A percentile compares a stretch with the other conserved stretches of the same genome.
Evolutionary conservation across 2,329 filamentous ascomycete genomes (phyloP).

Genomic region (Westerdykella ornata): DNA sequence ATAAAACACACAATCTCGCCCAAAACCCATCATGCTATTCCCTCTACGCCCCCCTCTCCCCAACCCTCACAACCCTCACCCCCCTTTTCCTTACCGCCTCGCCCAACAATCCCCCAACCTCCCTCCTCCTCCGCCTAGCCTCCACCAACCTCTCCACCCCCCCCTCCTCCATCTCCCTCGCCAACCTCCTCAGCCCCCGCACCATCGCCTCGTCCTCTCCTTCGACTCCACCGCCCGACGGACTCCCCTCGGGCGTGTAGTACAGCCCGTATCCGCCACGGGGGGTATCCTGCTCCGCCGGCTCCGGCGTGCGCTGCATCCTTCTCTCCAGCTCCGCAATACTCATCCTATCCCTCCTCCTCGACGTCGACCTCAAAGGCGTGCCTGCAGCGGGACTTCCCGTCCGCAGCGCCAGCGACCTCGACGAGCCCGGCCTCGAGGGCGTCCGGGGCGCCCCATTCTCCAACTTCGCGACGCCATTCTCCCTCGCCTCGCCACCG

Average conservation of each 20-base stretch:
- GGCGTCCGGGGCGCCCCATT: conserved; percentile 19
- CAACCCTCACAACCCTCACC: conserved; percentile 21
- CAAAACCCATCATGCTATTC: too few species aligned
- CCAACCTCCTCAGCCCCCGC: conserved; percentile 37
- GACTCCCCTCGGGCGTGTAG: conserved; percentile 28
- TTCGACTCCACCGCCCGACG: conserved; percentile 15
- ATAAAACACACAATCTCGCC: too few species aligned
- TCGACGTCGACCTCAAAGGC: conserved; percentile 33
- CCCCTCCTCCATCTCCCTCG: conserved; percentile 32
- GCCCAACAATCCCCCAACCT: conserved; percentile 23
- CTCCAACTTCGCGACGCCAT: conserved; percentile 7
- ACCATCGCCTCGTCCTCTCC: conserved; percentile 21
- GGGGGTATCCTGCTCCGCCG: conserved; percentile 15
- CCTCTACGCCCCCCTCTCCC: too few species aligned
- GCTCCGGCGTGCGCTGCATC: conserved; percentile 24
- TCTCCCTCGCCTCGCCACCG: neutral
- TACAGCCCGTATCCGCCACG: conserved; percentile 29
- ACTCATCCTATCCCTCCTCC: conserved; percentile 25
- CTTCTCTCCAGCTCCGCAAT: conserved; percentile 26
- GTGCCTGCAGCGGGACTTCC: conserved; percentile 12
- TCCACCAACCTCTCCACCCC: conserved; percentile 36
- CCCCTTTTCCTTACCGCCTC: conserved; percentile 30
- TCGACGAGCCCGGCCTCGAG: conserved; percentile 4
- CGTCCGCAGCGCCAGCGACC: conserved; percentile 26
- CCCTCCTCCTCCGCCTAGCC: conserved; percentile 30